Evolutionary conservation across 1,139 yeast species (phyloP), one percentile per base, ranked within the genome.

Genomic region (Sugiyamaella novakii): DNA sequence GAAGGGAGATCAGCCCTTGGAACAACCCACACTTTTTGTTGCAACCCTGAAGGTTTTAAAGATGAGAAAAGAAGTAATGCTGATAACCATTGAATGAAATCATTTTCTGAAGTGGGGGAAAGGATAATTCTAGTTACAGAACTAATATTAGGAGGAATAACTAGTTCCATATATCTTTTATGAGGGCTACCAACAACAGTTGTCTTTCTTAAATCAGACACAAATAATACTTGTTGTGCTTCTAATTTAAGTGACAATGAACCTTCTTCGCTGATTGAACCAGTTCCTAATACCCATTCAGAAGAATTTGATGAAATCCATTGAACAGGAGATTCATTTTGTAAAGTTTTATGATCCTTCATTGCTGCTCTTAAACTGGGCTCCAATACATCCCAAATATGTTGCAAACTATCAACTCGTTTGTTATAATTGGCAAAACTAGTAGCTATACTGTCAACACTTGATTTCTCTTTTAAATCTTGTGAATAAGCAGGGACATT

Each of bases 31-130:
- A 57, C 51, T 48, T 62, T 62, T 37, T 51, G 46, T 15, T 51
- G 54, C 29, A 60, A 36, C 5, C 65, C 65, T 1, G 44, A 42
- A 5, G 63, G 54, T 31, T 58, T 58, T 36, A 62, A 50, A 44
- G 59, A 58, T 15, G 65, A 58, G 51, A 57, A 59, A 31, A 61
- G 39, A 3, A 60, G 44, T 36, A 60, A 36, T 6, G 54, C 50
- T 7, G 59, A 59, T 3, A 58, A 47, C 61, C 62, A 59, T 15
- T 42, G 51, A 39, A 55, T 47, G 38, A 57, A 60, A 35, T 59
- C 63, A 15, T 44, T 29, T 35, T 59, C 62, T 2, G 59, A 50
- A 5, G 54, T 50, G 2, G 62, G 58, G 10, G 59, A 46, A 12
- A 60, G 45, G 14, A 59, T 50, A 17, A 58, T 39, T 35, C 59